Evolutionary conservation across 805 yeast species (phyloP), one percentile per base, ranked within the genome.

Genomic region (Isabelozyma pseudorhagii): DNA sequence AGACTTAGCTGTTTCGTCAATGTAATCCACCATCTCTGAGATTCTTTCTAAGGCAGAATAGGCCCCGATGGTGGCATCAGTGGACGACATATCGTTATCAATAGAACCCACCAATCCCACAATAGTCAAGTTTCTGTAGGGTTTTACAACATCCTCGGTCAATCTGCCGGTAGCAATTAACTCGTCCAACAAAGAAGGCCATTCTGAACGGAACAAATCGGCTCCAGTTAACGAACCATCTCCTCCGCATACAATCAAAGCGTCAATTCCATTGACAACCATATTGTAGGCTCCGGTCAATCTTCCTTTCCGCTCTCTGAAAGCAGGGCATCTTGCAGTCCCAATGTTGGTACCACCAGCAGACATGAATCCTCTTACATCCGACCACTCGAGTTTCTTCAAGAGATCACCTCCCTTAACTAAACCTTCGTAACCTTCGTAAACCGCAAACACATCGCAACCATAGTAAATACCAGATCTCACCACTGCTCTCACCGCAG

Each of bases 221-320:
- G 93, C 93, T 54, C 93, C 93, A 2, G 93, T 87, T 54, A 87
- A 73, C 1, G 91, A 85, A 46, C 93, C 93, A 64, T 87, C 93
- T 63, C 93, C 93, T 56, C 93, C 93, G 68, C 90, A 84, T 15
- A 87, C 92, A 54, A 87, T 79, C 54, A 87, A 72, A 2, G 90
- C 92, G 66, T 87, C 91, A 50, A 87, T 86, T 48, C 92, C 92
- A 31, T 83, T 80, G 42, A 68, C 77, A 55, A 87, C 79, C 80
- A 87, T 73, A 66, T 87, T 83, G 57, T 78, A 73, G 48, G 87
- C 85, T 38, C 83, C 91, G 44, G 66, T 56, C 45, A 86, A 67
- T 59, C 93, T 72, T 39, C 93, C 93, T 56, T 72, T 69, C 46
- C 89, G 70, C 62, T 85, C 86, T 59, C 80, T 77, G 66, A 87